Percentiles rank a stretch among this genome's conserved stretches.
These are phyloP conservation scores for Leccinum barrowsii DNA, from an alignment of 768 basidiomycete species.

Conservation along the genomic window DNA sequence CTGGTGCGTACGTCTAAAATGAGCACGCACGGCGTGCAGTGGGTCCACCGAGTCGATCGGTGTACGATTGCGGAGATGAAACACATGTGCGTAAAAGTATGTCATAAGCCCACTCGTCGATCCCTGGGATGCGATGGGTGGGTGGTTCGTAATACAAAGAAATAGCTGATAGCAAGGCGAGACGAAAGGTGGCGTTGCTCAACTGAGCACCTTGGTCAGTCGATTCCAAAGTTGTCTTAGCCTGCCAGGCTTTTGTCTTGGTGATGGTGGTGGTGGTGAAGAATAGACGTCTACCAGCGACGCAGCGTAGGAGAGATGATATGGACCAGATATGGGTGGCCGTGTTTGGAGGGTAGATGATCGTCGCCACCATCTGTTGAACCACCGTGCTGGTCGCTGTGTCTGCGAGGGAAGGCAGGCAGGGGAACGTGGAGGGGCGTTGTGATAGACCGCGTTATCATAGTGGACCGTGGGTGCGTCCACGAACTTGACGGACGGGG, in stretches of 20 bases:
- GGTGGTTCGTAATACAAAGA: not conserved
- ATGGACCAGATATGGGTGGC: conserved; percentile 32
- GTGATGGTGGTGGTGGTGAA: conserved; percentile 3
- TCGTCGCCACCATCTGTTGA: conserved; percentile 28
- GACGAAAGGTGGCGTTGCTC: not conserved
- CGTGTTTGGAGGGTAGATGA: conserved; percentile 18
- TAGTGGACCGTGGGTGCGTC: conserved; percentile 63
- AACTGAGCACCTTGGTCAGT: conserved; percentile 19
- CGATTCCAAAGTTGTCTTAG: conserved; percentile 28
- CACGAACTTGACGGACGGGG: conserved; percentile 64
- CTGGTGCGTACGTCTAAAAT: conserved; percentile 11
- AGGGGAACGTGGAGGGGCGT: conserved; percentile 13
- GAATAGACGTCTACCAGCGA: conserved; percentile 30
- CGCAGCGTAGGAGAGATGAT: conserved; percentile 27
- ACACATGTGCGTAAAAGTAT: conserved; percentile 4
- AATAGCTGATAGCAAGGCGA: not conserved
- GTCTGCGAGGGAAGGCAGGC: conserved; percentile 12
- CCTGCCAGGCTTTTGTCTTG: conserved; percentile 21
- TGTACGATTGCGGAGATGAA: conserved; percentile 15
- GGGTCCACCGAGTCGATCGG: conserved; percentile 19
- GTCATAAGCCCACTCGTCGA: not conserved
- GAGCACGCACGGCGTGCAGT: conserved; percentile 25
- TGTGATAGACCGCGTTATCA: conserved; percentile 11
- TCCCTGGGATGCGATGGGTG: not conserved
- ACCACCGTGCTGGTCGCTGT: conserved; percentile 18